A percentile compares a stretch with the other conserved stretches of the same genome.
These are phyloP conservation scores for Coemansia sp. DNA, from an alignment of 192 early-diverging fungal species.

Conservation along the genomic window DNA sequence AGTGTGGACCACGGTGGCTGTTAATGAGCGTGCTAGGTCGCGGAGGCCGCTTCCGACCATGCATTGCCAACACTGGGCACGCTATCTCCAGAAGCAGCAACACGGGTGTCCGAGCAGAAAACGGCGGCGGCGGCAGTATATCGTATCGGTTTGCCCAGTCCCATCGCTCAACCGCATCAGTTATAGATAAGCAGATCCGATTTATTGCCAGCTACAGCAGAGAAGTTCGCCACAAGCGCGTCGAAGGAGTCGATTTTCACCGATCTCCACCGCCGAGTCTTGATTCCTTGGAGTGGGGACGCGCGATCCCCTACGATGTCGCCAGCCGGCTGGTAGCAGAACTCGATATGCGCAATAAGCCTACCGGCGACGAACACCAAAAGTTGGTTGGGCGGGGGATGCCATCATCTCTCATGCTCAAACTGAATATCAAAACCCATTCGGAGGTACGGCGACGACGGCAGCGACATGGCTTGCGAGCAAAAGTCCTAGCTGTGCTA, in stretches of 20 bases:
- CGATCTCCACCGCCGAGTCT: background rate
- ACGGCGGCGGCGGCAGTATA: background rate
- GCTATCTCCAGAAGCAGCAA: background rate
- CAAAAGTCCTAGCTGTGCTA: constrained; percentile 23
- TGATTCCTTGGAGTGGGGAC: constrained; percentile 17
- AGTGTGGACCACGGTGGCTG: background rate
- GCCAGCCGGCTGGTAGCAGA: constrained; percentile 17
- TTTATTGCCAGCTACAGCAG: background rate
- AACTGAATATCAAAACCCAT: constrained; percentile 20
- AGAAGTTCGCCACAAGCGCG: background rate
- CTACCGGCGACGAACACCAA: background rate
- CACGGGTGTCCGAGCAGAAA: background rate
- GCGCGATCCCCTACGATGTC: constrained; percentile 13
- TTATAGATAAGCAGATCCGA: background rate
- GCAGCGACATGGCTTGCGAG: constrained; percentile 40
- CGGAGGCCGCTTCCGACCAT: constrained; percentile 10
- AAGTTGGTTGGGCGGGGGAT: constrained; percentile 12
- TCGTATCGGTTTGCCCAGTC: background rate
- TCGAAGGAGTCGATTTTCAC: background rate
- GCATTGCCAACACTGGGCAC: constrained; percentile 4
- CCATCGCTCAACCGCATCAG: background rate
- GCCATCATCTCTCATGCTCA: constrained; percentile 50
- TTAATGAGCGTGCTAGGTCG: constrained; percentile 11
- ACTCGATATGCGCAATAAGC: background rate
- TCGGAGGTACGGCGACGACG: constrained; percentile 25